Evolutionary conservation across 2,329 filamentous ascomycete species (phyloP), one percentile per base, ranked within the genome.

Genomic region (Aureobasidium musti): DNA sequence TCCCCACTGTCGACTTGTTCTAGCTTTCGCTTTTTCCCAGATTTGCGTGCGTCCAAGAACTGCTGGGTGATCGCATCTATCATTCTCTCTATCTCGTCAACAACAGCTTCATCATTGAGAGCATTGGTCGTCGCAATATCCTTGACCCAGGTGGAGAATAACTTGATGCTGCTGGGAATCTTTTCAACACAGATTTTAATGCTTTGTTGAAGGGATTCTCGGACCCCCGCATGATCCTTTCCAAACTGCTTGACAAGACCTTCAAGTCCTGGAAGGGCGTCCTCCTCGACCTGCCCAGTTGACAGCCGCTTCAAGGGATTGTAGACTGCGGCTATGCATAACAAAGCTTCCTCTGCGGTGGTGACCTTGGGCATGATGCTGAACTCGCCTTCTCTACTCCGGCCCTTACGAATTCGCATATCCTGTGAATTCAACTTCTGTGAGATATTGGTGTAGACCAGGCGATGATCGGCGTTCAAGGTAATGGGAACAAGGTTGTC

Each of bases 371-470:
- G 57, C 41, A 61, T 37, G 10, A 35, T 28, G 13, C 57, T 47
- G 26, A 61, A 30, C 2, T 26, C 19, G 10, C 2, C 57, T n/a
- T 2, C 21, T 11, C 5, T 41, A 7, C 30, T 39, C 6, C 33
- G 3, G 70, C 71, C 4, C 28, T 75, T 78, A 13, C 74, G 77
- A 1, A 78, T 77, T 37, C 79, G 76, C 77, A 86, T 83, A 33
- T 82, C 80, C 6, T 81, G 78, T 0, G 82, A 79, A 54, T 82
- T 82, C 1, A 87, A 70, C 52, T 84, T 80, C 65, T 85, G 81
- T 5, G 82, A 82, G 0, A 87, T 75, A 69, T 87, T 84, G 0
- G 82, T 75, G 70, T 88, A 88, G 0, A 84, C 74, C 1, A 79
- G 79, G 33, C 78, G 77, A 68, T 89, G 85, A 0, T 78, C 79